phyloP scores from a whole-genome alignment of 768 basidiomycete genomes.

The Mycena vulgaris region DNA sequence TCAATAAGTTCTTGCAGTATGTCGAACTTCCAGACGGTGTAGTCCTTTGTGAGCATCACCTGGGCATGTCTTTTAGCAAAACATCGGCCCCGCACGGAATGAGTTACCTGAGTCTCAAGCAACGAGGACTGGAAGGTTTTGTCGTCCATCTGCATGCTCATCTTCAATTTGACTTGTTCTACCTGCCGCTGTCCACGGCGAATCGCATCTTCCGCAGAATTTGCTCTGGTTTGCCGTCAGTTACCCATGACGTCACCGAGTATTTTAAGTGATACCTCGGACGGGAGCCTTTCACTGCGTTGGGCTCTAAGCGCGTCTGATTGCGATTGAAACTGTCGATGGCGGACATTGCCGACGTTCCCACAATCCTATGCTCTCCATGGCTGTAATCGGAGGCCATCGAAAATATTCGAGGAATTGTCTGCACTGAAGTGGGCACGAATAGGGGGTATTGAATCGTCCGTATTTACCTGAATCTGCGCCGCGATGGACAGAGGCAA shows the following conservation, averaged over 20 bases:
- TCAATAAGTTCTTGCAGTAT: constrained; percentile 90
- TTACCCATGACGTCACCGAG: neutral
- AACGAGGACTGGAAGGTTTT: constrained; percentile 88
- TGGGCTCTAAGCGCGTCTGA: constrained; percentile 76
- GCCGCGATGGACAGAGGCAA: constrained; percentile 88
- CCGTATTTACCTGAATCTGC: constrained; percentile 76
- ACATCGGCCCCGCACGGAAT: constrained; percentile 28
- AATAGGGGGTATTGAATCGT: neutral
- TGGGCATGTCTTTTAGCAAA: constrained; percentile 46
- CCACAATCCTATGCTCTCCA: constrained; percentile 85
- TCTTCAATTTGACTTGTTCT: constrained; percentile 90
- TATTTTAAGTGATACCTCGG: constrained; percentile 64
- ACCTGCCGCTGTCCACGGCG: constrained; percentile 92
- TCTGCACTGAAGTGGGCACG: constrained; percentile 56
- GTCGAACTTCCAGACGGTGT: constrained; percentile 94
- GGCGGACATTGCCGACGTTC: constrained; percentile 86
- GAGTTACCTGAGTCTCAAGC: constrained; percentile 85
- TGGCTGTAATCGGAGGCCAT: constrained; percentile 88
- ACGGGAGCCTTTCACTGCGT: constrained; percentile 67
- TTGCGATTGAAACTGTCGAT: constrained; percentile 98
- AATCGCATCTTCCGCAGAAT: constrained; percentile 88
- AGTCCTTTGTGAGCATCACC: constrained; percentile 92
- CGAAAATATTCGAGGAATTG: constrained; percentile 87
- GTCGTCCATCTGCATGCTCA: constrained; percentile 97
- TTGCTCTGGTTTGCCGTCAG: constrained; percentile 64